Evolutionary conservation across 2,329 filamentous ascomycete genomes (phyloP).

Genomic region (Calonectria honghensis): DNA sequence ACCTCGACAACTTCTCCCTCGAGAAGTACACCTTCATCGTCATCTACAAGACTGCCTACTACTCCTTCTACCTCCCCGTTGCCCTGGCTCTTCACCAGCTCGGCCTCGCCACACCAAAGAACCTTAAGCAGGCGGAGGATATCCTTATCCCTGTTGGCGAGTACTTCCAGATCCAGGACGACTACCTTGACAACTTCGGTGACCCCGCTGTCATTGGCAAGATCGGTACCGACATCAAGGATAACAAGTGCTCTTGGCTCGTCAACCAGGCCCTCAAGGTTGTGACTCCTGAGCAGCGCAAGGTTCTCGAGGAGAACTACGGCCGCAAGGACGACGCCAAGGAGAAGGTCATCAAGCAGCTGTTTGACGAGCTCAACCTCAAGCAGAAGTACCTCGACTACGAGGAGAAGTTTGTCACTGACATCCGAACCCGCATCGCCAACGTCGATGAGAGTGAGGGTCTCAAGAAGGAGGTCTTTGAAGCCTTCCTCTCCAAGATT

Average conservation of each 20-base stretch:
- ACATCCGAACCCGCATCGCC: conserved; percentile 84
- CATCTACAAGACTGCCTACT: conserved; percentile 99
- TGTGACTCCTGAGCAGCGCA: conserved; percentile 88
- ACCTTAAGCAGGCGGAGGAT: conserved; percentile 90
- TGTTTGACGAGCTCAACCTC: conserved; percentile 90
- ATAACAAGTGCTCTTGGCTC: conserved; percentile 99
- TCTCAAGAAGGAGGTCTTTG: conserved; percentile 92
- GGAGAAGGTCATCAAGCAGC: conserved; percentile 90
- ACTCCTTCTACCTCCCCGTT: conserved; percentile 98
- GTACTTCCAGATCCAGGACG: conserved; percentile 99
- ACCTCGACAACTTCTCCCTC: conserved; percentile 96
- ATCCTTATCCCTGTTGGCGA: conserved; percentile 98
- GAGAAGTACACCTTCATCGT: conserved; percentile 99
- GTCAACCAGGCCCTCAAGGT: conserved; percentile 93
- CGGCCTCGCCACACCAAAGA: conserved; percentile 88
- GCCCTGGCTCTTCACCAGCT: conserved; percentile 91
- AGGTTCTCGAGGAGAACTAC: conserved; percentile 93
- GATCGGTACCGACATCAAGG: conserved; percentile 98
- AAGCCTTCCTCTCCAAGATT: conserved; percentile 94
- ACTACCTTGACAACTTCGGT: conserved; percentile 99
- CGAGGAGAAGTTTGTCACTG: conserved; percentile 89
- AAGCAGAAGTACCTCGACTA: conserved; percentile 90
- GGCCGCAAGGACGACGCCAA: conserved; percentile 90
- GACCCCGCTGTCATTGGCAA: conserved; percentile 95
- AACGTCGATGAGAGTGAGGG: conserved; percentile 90